Evolutionary conservation across 2,329 filamentous ascomycete species (phyloP), one percentile per base, ranked within the genome.

Genomic region (Aspergillus ustus): DNA sequence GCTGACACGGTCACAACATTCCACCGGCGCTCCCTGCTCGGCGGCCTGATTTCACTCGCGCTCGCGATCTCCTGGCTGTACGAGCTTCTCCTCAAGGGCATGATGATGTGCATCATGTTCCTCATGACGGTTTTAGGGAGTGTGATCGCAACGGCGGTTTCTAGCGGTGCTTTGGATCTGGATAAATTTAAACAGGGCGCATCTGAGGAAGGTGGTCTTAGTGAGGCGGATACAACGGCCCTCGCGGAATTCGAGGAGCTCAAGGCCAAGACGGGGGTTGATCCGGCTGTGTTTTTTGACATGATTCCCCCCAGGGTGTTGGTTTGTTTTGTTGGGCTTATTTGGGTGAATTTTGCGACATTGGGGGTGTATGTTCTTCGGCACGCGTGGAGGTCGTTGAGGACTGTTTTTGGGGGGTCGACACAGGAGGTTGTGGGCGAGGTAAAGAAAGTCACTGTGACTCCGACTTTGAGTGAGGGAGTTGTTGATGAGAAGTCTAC

Each of bases 311-410:
- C 63, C 1, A 52, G 48, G 19, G 22, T 48, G 3, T 20, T 68
- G n/a, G 7, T 67, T 31, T 67, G 57, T 45, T 51, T 63, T 40
- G 61, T 60, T 15, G 29, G 29, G 3, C 13, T 61, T 3, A 11
- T 65, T 11, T 69, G 67, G 67, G 9, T 52, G 4, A 67, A 66
- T 22, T 53, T 67, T 56, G 50, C 46, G 5, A 51, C 46, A 19
- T 22, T 68, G 44, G 61, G 58, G 15, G 17, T 67, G 37, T 68
- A 69, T 56, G 44, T 68, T 19, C 28, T 67, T 25, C 20, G 25
- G 8, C 22, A 48, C 7, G 43, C 25, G 3, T 56, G 43, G 43
- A 17, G 45, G 65, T 5, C 52, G 22, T 20, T 34, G 20, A 44
- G 37, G 37, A 22, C 19, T 2, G 22, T 44, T 7, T 13, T 44